Base-by-base conservation (phyloP, 148 eudicot genomes). In the Silene conica region DNA sequence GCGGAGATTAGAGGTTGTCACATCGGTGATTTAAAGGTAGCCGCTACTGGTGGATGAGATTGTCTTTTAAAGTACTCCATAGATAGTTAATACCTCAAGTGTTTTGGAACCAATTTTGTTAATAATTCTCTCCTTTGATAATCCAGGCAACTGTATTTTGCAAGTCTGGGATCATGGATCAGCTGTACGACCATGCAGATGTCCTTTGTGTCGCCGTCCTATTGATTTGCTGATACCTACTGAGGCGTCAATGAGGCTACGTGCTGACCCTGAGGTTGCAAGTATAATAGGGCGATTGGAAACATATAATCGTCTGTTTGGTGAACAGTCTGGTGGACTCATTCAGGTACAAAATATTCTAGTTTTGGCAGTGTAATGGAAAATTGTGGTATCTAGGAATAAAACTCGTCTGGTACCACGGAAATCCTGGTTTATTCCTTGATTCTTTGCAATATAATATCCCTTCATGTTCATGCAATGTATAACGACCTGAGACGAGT, bases 181-280 rank as follows among this genome's bases (percentile, higher is more conserved):
- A 25, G 85, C 89, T 31, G 72, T 90, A 72, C 96, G 85, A 71
- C 89, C 97, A 43, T 95, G 98, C 77, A 86, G 16, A 83, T 95
- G 98, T 65, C 98, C 96, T 67, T 72, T 95, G 71, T 95, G 98
- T 80, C 87, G 98, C 56, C 89, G 98, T 55, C 82, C 83, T 78
- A 88, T 95, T 57, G 89, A 84, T 43, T 85, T 95, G 85, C 67
- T 95, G 81, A 89, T 95, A 74, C 98, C 98, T 52, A 85, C 78
- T 82, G 89, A 87, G 70, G 80, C 90, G 81, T 84, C 86, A 38
- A 72, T 66, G 56, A 85, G 73, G 74, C 88, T 79, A 63, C 88
- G 79, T 19, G 57, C 63, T 63, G 67, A 78, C 73, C 76, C 92
- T 58, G 88, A 87, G 71, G 89, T 79, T 73, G 75, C 85, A 71